Evolutionary conservation across 441 rosid genomes (phyloP).

Genomic region (Cnidoscolus chayamansa): DNA sequence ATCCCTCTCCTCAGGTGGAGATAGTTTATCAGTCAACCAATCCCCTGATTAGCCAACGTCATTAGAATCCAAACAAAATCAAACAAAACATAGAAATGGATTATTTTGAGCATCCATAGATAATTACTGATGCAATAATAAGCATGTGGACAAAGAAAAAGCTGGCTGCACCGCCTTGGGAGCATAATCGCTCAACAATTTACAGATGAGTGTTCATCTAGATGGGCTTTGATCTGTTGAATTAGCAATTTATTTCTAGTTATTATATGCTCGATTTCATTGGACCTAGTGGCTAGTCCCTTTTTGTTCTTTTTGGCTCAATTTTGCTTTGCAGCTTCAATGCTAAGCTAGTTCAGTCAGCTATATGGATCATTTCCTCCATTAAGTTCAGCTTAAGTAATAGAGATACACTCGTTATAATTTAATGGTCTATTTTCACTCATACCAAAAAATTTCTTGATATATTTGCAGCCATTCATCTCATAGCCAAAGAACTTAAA

Average conservation of each 20-base stretch:
- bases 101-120: background rate
- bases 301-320: background rate
- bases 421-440: too few relatives aligned
- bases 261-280: background rate
- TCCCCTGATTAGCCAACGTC: conserved; percentile 36
- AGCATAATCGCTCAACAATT: background rate
- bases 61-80: conserved; percentile 1
- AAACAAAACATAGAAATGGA: conserved; percentile 3
- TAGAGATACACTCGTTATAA: too few relatives aligned
- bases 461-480: too few relatives aligned
- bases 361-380: background rate
- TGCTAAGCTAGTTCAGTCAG: background rate
- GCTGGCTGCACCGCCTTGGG: background rate
- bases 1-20: conserved; percentile 35
- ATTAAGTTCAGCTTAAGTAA: too few relatives aligned
- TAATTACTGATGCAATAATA: background rate
- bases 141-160: background rate
- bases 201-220: background rate
- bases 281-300: background rate
- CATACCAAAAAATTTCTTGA: too few relatives aligned
- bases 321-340: background rate
- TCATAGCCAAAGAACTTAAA: too few relatives aligned
- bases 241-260: background rate
- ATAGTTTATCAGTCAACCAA: conserved; percentile 29
- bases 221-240: background rate